Base-by-base conservation (phyloP, 768 basidiomycete species). In the Candolleomyces eurysporus region DNA sequence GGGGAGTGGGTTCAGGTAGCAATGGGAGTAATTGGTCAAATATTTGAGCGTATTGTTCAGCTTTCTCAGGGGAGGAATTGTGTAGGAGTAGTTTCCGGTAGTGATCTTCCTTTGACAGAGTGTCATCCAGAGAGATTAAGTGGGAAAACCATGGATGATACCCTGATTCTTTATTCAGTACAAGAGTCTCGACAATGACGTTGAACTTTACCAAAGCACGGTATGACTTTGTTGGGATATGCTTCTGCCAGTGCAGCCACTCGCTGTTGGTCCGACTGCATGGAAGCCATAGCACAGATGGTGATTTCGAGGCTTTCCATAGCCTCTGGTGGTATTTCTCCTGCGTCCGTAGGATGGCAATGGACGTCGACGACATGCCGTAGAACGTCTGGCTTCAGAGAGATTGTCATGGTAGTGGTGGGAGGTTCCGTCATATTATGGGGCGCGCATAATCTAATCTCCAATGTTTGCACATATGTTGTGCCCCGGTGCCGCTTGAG, bases 91-190 rank as follows among this genome's bases (percentile, higher is more conserved):
- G 80, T 3, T 69, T 68, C 17, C 81, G 73, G 74, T 97, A 98
- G 74, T 98, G 96, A 14, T 79, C 77, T 64, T 85, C 83, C 69
- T 89, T 95, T 21, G 82, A 78, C 31, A 72, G 61, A 9, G 48
- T 64, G 14, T 73, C 68, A 52, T 66, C 71, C 58, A 83, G 67
- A 32, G 89, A 82, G 67, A 97, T 92, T 63, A 81, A 81, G 72
- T 97, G 87, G 2, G 88, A 82, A 74, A 92, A 96, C 96, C 96
- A 98, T 2, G 96, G 96, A 71, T 98, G 96, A 68, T 94, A 88
- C 49, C 96, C 92, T 94, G 67, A n/a, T 42, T 40, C 17, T 31
- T 36, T 51, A 36, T 22, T 26, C 21, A 17, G 22, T 58, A 16
- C 2, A 39, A 16, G 30, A 19, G 32, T 7, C 26, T 21, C 31